Evolutionary conservation across 371 early-diverging fungal species (phyloP), one percentile per base, ranked within the genome.

Genomic region (Circinella minor): DNA sequence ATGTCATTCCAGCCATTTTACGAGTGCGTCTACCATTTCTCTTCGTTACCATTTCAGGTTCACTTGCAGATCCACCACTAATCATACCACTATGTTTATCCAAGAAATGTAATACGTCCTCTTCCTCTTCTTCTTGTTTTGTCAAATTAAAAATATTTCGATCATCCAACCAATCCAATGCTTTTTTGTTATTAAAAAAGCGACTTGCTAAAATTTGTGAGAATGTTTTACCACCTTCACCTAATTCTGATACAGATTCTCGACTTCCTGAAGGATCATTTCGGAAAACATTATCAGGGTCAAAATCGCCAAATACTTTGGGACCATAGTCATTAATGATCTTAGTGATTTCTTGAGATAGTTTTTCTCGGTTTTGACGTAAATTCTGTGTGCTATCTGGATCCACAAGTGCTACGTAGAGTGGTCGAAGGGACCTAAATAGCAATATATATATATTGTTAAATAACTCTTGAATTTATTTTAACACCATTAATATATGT

Each of bases 291-390:
- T 54, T 55, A 20, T 49, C 71, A 67, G 71, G 79, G 63, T 90
- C 88, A 75, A 92, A 91, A 71, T 92, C 91, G 4, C 90, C 89
- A 71, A 90, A 94, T 34, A 93, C 83, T 70, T 90, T 85, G 6
- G 96, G 95, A 0, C 93, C 96, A 17, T 93, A 86, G 59, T 94
- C 95, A 47, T 92, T 90, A 66, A 96, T 90, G 38, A 93, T 73
- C 5, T 84, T 83, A 17, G 90, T 93, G 63, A 96, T 86, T 43
- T 90, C 85, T 57, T 81, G 84, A 13, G 90, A 86, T 4, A 96
- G 87, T 39, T 92, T 85, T 43, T 88, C 85, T 18, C 97, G 90
- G 27, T 87, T 81, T 47, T 77, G 69, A 36, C 83, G 84, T 10
- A 91, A 77, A 43, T 83, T 81, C 54, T 90, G 79, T 27, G 83